phyloP scores from a whole-genome alignment of 1,284 basidiomycete genomes.

The Coriolopsis trogii region DNA sequence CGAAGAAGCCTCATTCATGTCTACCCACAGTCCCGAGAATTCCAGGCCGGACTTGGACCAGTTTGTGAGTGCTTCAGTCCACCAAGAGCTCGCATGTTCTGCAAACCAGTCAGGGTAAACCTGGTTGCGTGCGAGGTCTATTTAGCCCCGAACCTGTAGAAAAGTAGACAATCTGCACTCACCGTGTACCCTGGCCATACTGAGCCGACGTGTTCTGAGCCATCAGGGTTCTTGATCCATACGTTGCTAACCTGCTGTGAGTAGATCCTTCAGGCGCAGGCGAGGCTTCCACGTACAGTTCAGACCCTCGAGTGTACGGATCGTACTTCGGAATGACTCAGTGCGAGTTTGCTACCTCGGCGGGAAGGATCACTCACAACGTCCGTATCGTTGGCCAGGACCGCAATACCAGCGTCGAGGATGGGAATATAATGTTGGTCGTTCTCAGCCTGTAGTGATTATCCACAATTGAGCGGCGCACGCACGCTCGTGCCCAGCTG shows the following conservation, averaged over 20 bases:
- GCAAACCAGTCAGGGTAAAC: slow-evolving; percentile 75
- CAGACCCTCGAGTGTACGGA: slow-evolving; percentile 46
- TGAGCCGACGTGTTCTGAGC: slow-evolving; percentile 66
- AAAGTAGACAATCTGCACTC: slow-evolving; percentile 19
- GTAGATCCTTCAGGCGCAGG: neutral
- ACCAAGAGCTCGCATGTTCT: slow-evolving; percentile 46
- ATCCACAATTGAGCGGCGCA: neutral
- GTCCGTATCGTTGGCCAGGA: slow-evolving; percentile 40
- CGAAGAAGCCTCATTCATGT: slow-evolving; percentile 73
- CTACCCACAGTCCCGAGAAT: slow-evolving; percentile 75
- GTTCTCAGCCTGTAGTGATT: slow-evolving; percentile 29
- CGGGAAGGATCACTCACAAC: slow-evolving; percentile 34
- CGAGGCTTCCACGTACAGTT: slow-evolving; percentile 34
- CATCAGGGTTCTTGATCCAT: slow-evolving; percentile 71
- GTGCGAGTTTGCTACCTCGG: slow-evolving; percentile 6
- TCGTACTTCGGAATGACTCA: slow-evolving; percentile 43
- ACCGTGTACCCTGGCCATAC: slow-evolving; percentile 65
- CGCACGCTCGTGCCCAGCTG: neutral
- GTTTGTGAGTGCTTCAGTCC: slow-evolving; percentile 43
- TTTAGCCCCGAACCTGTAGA: neutral
- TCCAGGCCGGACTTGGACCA: slow-evolving; percentile 62
- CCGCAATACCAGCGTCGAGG: slow-evolving; percentile 39
- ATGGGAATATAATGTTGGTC: slow-evolving; percentile 44
- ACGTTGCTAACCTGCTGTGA: slow-evolving; percentile 43
- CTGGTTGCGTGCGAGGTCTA: slow-evolving; percentile 20